Evolutionary conservation across 106 monocot genomes (phyloP).

Genomic region (Acorus gramineus): DNA sequence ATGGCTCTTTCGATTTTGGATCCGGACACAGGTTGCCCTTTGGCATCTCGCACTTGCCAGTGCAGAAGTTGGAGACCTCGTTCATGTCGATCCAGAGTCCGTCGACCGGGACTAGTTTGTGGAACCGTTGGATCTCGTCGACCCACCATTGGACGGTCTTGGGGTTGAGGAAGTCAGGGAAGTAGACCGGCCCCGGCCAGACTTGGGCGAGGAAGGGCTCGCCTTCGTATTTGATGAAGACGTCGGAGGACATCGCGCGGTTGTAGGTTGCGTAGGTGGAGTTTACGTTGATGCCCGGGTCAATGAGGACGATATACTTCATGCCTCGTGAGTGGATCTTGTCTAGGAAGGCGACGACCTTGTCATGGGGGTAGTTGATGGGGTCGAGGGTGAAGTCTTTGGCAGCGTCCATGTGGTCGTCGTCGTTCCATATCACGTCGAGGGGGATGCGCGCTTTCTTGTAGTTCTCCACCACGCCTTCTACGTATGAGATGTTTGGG

Average conservation of each 20-base stretch:
- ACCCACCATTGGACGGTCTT: constrained; percentile 73
- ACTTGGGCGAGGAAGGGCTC: constrained; percentile 83
- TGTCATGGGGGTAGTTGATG: constrained; percentile 63
- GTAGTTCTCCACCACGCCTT: constrained; percentile 86
- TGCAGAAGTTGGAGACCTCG: constrained; percentile 89
- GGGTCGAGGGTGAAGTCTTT: constrained; percentile 96
- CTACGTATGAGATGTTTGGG: constrained; percentile 75
- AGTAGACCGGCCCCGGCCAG: constrained; percentile 94
- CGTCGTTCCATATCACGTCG: constrained; percentile 98
- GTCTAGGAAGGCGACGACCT: constrained; percentile 63
- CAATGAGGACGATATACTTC: constrained; percentile 90
- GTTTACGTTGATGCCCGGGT: constrained; percentile 89
- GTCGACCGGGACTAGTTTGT: constrained; percentile 72
- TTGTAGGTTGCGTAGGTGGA: constrained; percentile 55
- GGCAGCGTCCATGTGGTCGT: constrained; percentile 90
- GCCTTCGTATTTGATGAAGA: constrained; percentile 85
- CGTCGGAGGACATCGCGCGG: constrained; percentile 57
- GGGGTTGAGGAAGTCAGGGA: constrained; percentile 84
- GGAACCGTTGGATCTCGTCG: constrained; percentile 70
- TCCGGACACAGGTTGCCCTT: constrained; percentile 41
- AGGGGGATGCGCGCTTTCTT: constrained; percentile 67
- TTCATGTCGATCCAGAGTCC: constrained; percentile 99
- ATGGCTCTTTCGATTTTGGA: constrained; percentile 34
- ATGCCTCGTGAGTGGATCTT: constrained; percentile 64
- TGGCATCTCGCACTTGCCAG: constrained; percentile 72